These are phyloP conservation scores for Yarrowia sp. DNA, from an alignment of 805 yeast species.

Conservation along the genomic window DNA sequence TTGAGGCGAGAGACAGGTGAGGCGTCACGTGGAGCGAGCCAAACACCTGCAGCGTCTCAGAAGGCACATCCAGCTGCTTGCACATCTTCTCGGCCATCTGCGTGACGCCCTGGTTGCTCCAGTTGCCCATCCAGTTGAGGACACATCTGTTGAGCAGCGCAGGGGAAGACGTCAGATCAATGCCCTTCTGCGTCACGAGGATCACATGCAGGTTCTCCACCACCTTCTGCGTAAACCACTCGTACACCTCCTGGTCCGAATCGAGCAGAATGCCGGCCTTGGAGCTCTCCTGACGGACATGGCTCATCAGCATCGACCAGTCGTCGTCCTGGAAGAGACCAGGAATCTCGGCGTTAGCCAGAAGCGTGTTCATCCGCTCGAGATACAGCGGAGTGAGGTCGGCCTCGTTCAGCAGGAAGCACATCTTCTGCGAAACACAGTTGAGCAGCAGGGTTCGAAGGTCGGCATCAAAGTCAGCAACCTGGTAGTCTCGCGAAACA, in stretches of 20 bases:
- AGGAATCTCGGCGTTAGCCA: constrained; percentile 91
- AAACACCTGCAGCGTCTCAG: constrained; percentile 43
- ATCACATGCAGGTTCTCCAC: constrained; percentile 76
- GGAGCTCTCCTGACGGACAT: constrained; percentile 57
- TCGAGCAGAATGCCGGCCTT: constrained; percentile 63
- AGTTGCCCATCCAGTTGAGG: constrained; percentile 82
- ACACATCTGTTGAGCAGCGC: constrained; percentile 90
- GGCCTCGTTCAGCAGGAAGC: constrained; percentile 79
- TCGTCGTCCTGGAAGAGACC: constrained; percentile 83
- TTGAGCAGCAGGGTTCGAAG: constrained; percentile 53
- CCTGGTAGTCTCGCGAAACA: constrained; percentile 53
- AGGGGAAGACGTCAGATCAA: constrained; percentile 59
- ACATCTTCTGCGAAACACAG: constrained; percentile 51
- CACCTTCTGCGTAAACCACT: constrained; percentile 71
- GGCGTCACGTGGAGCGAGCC: constrained; percentile 47
- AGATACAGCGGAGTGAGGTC: constrained; percentile 72
- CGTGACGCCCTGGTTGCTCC: constrained; percentile 54
- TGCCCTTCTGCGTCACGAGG: constrained; percentile 41
- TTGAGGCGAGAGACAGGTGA: neutral
- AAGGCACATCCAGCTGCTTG: constrained; percentile 52
- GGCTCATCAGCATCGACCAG: constrained; percentile 48
- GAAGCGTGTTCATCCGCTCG: constrained; percentile 88
- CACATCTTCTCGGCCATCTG: constrained; percentile 51
- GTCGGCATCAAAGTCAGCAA: constrained; percentile 65
- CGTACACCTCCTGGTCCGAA: constrained; percentile 63